Conservation (phyloP, 352 stramenopile species). For the Globisporangium carolinianum region DNA sequence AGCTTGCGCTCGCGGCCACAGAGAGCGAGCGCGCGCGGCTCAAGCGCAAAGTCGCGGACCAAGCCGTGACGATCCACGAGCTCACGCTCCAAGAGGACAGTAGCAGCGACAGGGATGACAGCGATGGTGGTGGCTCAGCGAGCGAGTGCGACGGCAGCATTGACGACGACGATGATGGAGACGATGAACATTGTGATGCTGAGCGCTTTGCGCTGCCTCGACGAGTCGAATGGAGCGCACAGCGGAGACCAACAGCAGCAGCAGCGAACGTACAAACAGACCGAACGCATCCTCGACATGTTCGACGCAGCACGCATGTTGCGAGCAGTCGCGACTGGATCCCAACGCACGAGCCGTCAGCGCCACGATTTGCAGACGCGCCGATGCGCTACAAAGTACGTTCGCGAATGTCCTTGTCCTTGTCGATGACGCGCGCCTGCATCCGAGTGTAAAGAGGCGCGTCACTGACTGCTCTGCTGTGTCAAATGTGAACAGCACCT, state of each 20-base stretch:
- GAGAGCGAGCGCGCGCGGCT: slow-evolving; percentile 39
- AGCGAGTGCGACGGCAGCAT: slow-evolving; percentile 20
- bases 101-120: background rate
- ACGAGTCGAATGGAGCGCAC: too few relatives aligned
- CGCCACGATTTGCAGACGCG: background rate
- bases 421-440: too few relatives aligned
- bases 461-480: too few relatives aligned
- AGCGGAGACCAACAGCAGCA: background rate
- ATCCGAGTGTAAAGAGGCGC: too few relatives aligned
- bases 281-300: background rate
- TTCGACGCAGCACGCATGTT: too few relatives aligned
- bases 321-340: background rate
- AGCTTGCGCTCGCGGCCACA: slow-evolving; percentile 32
- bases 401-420: too few relatives aligned
- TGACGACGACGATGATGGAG: slow-evolving; percentile 2
- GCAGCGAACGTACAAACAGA: background rate
- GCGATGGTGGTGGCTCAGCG: slow-evolving; percentile 3
- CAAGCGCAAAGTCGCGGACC: slow-evolving; percentile 38
- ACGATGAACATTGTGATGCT: background rate
- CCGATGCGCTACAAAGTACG: background rate
- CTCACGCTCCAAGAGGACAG: slow-evolving; percentile 66
- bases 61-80: slow-evolving; percentile 73
- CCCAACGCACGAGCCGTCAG: background rate
- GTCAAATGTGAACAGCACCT: slow-evolving; percentile 9
- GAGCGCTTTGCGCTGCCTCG: background rate